A percentile compares a stretch with the other conserved stretches of the same genome.
These are phyloP conservation scores for Cladosporium sp. DNA, from an alignment of 2,329 filamentous ascomycete species.

Conservation along the genomic window DNA sequence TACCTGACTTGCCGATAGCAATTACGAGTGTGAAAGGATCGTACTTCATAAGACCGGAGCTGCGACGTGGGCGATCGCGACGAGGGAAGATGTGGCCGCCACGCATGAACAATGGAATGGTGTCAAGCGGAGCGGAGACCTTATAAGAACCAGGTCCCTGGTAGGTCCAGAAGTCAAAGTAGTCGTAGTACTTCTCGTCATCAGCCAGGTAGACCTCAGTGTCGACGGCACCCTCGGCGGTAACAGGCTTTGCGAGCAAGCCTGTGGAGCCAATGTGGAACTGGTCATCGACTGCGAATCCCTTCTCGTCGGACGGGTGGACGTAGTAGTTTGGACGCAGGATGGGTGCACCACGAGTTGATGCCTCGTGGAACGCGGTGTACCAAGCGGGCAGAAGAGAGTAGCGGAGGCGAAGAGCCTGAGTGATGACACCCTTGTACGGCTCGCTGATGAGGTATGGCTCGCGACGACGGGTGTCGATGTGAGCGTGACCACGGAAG, in stretches of 20 bases:
- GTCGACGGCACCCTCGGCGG: conserved; percentile 67
- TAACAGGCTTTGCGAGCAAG: conserved; percentile 86
- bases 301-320: conserved; percentile 77
- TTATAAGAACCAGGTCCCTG: conserved; percentile 69
- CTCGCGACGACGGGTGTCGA: conserved; percentile 89
- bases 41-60: conserved; percentile 82
- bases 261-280: conserved; percentile 86
- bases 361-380: conserved; percentile 89
- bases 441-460: conserved; percentile 84
- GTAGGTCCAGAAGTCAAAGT: conserved; percentile 80
- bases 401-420: conserved; percentile 84
- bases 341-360: conserved; percentile 77
- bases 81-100: conserved; percentile 89
- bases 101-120: conserved; percentile 85
- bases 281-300: conserved; percentile 89
- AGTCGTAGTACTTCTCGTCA: conserved; percentile 87
- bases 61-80: conserved; percentile 81
- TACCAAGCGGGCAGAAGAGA: conserved; percentile 91
- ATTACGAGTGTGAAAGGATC: conserved; percentile 94
- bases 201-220: conserved; percentile 85
- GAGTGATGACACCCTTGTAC: conserved; percentile 78
- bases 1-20: conserved; percentile 61
- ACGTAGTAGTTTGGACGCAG: conserved; percentile 90
- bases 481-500: conserved; percentile 95
- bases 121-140: conserved; percentile 74